Base-by-base conservation (phyloP, 1,139 yeast genomes). In the Saccharomyces hybrid region DNA sequence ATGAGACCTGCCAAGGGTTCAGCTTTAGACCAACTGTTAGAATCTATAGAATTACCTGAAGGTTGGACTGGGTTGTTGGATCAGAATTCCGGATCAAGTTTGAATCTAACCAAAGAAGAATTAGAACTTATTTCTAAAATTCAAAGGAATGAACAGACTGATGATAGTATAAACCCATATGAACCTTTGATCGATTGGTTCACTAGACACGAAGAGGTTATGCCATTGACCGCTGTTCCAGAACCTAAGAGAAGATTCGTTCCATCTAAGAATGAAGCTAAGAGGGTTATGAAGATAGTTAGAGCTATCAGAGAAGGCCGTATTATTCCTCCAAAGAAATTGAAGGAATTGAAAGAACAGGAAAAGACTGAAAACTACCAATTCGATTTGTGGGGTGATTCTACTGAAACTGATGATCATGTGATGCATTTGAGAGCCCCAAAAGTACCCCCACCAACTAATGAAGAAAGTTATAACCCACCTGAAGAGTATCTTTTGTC, bases 1-100 rank as follows among this genome's bases (percentile, higher is more conserved):
- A 91, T 95, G 98, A 82, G 99, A 71, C 99, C 99, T 9, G 99
- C 98, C 14, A 87, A 88, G 67, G 96, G 96, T 7, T 84, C 95
- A 54, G 99, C 99, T 1, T 78, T 95, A 63, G 98, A 93, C 68
- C 86, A 85, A 63, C 78, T 93, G 60, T 76, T 95, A 61, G 98
- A 93, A 66, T 78, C 84, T 29, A 93, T 95, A 60, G 99, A 93
- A 59, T 77, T 93, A 60, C 98, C 98, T 11, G 95, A 88, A 72
- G 99, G 99, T 42, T 93, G 98, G 98, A 95, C 99, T 8, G 99
- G 99, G 49, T 77, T 95, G 60, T 75, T 93, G 57, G 98, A 93
- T 71, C 88, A 89, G 67, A 80, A 84, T 63, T 89, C 98, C 9
- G 99, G 99, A 59, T 74, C 84, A n/a, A 79, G 89, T 51, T 79